Percentiles rank a stretch among this genome's conserved stretches.
phyloP scores from a whole-genome alignment of 768 basidiomycete species.

The Boletellus sp. region DNA sequence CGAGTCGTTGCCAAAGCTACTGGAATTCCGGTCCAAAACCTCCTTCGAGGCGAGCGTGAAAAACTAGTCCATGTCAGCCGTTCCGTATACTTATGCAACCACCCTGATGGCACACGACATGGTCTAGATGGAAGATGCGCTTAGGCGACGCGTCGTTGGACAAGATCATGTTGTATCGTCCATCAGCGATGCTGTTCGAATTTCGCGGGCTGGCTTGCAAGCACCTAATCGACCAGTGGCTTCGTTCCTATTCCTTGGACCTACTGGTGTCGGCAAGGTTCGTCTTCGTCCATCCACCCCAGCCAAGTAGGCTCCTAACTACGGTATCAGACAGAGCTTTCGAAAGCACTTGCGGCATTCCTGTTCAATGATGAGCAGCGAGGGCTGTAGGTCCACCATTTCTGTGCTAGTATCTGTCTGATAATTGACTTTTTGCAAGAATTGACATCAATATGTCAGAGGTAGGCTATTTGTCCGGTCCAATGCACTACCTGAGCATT shows the following conservation, averaged over 20 bases:
- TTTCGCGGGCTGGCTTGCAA: slow-evolving; percentile 88
- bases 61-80: slow-evolving; percentile 77
- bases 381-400: slow-evolving; percentile 58
- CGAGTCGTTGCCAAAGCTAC: slow-evolving; percentile 85
- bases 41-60: slow-evolving; percentile 86
- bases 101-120: not conserved
- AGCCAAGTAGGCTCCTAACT: not conserved
- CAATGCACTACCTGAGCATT: not conserved
- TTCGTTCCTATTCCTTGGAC: slow-evolving; percentile 87
- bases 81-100: not conserved
- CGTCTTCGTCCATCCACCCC: not conserved
- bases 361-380: slow-evolving; percentile 86
- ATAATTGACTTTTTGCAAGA: slow-evolving; percentile 33
- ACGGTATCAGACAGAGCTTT: slow-evolving; percentile 64
- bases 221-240: slow-evolving; percentile 88
- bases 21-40: slow-evolving; percentile 85
- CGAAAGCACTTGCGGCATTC: slow-evolving; percentile 85
- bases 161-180: slow-evolving; percentile 86
- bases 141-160: slow-evolving; percentile 76
- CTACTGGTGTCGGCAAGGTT: slow-evolving; percentile 85
- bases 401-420: not conserved
- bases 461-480: slow-evolving; percentile 20
- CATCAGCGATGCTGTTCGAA: slow-evolving; percentile 86
- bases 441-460: slow-evolving; percentile 97
- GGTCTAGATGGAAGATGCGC: slow-evolving; percentile 78